Percentiles rank a stretch among this genome's conserved stretches.
Evolutionary conservation across 352 stramenopile genomes (phyloP).

Genomic region (Phytophthora sp.): DNA sequence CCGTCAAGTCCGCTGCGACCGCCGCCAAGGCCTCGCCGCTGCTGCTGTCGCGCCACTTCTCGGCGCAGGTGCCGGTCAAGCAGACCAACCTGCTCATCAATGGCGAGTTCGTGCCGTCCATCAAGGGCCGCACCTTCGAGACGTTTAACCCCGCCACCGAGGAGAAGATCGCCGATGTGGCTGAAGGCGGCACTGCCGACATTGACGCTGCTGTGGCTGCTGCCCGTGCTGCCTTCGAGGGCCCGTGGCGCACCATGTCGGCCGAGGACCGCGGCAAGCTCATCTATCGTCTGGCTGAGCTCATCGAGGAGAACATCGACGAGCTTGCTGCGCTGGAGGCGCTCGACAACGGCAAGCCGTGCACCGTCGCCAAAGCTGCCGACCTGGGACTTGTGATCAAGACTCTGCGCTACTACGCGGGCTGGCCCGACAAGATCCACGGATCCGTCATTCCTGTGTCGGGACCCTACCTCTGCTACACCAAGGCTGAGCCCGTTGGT

Average conservation of each 20-base stretch:
- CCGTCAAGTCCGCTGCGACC: constrained; percentile 1
- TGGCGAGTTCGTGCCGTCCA: constrained; percentile 78
- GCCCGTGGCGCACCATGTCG: constrained; percentile 58
- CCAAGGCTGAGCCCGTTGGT: constrained; percentile 83
- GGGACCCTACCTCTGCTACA: constrained; percentile 57
- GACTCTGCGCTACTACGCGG: constrained; percentile 94
- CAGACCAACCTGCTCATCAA: constrained; percentile 88
- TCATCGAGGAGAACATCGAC: constrained; percentile 52
- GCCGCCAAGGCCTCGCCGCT: constrained; percentile 11
- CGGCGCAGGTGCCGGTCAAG: constrained; percentile 41
- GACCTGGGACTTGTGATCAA: constrained; percentile 74
- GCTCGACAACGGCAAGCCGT: constrained; percentile 94
- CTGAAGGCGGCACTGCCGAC: constrained; percentile 59
- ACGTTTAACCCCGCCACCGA: constrained; percentile 82
- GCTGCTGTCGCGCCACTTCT: constrained; percentile 41
- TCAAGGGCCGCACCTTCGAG: constrained; percentile 70
- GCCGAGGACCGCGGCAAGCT: constrained; percentile 34
- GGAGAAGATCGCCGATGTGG: constrained; percentile 74
- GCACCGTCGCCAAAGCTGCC: constrained; percentile 82
- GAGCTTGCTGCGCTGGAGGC: constrained; percentile 87
- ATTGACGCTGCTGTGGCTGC: constrained; percentile 69
- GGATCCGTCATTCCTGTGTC: constrained; percentile 69
- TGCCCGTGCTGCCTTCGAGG: constrained; percentile 67
- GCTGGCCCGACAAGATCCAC: constrained; percentile 84
- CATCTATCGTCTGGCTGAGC: constrained; percentile 45